Evolutionary conservation across 495 filamentous ascomycete species (phyloP), one percentile per base, ranked within the genome.

Genomic region (Aspergillus homomorphus): DNA sequence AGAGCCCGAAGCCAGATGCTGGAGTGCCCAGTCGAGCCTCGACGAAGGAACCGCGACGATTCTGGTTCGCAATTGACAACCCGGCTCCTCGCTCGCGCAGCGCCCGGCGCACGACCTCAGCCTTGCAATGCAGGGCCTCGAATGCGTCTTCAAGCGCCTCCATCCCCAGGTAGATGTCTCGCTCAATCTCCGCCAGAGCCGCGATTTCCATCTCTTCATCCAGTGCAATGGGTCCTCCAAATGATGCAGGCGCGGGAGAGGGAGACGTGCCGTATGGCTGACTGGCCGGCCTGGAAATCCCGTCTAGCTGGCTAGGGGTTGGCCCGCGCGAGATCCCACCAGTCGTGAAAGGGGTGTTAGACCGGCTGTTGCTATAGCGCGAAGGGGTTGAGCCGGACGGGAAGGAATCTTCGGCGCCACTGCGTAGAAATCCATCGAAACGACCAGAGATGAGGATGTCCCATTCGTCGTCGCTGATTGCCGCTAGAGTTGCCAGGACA

Each of bases 381-480:
- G 56, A 53, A 18, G 61, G 60, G 14, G 54, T 62, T 21, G 53
- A 45, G 38, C 50, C 51, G 41, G 62, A 50, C 14, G 59, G 83
- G 45, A 80, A 64, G 15, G 76, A 61, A 56, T 82, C 82, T 63
- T 96, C 92, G 30, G 89, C 90, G n/a, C 92, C 92, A 45, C 89
- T 92, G 84, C 92, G 94, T 19, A 98, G 83, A 75, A 98, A 98
- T 4, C 93, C 93, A 68, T 98, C 94, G 66, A 99, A 98, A 41
- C 93, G 90, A 23, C 95, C 95, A 0, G 93, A 97, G 24, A 88
- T 90, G 28, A 99, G 82, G 44, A 99, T 92, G 42, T 99, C 95
- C 92, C 96, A 97, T 69, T 99, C 95, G 16, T 85, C 85, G 24
- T 87, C 80, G 62, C 84, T 91, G 66, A 99, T 91, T 42, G 88